A percentile compares a stretch with the other conserved stretches of the same genome.
These are phyloP conservation scores for Salix purpurea DNA, from an alignment of 345 rosid genomes.

Conservation along the genomic window DNA sequence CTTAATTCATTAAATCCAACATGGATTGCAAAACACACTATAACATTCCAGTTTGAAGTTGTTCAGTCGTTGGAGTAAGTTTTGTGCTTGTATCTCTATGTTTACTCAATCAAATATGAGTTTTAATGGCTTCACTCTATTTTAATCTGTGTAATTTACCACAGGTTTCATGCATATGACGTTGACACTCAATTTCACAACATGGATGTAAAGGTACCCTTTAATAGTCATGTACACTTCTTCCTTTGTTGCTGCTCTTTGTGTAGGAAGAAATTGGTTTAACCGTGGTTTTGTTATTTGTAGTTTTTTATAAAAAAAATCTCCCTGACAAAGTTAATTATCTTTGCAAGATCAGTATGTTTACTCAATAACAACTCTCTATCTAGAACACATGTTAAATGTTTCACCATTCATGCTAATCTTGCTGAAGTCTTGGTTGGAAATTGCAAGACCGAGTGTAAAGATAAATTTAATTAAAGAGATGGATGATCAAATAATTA, in stretches of 20 bases:
- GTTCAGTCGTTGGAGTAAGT: conserved; percentile 82
- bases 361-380: background rate
- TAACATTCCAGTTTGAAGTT: conserved; percentile 62
- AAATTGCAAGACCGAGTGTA: background rate
- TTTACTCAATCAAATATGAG: conserved; percentile 6
- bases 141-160: conserved; percentile 17
- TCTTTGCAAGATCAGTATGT: background rate
- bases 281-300: background rate
- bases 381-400: background rate
- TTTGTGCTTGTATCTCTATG: background rate
- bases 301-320: too few relatives aligned
- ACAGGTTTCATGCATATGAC: conserved; percentile 73
- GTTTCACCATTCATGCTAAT: background rate
- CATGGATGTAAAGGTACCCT: conserved; percentile 58
- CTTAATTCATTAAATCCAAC: conserved; percentile 73
- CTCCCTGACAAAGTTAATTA: background rate
- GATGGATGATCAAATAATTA: background rate
- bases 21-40: conserved; percentile 56
- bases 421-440: background rate
- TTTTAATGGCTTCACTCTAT: conserved; percentile 5
- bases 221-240: background rate
- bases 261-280: background rate
- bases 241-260: background rate
- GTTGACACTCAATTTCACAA: conserved; percentile 74
- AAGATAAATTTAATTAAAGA: background rate